Conservation (phyloP, 2,329 filamentous ascomycete species). For the Alternaria viburni region DNA sequence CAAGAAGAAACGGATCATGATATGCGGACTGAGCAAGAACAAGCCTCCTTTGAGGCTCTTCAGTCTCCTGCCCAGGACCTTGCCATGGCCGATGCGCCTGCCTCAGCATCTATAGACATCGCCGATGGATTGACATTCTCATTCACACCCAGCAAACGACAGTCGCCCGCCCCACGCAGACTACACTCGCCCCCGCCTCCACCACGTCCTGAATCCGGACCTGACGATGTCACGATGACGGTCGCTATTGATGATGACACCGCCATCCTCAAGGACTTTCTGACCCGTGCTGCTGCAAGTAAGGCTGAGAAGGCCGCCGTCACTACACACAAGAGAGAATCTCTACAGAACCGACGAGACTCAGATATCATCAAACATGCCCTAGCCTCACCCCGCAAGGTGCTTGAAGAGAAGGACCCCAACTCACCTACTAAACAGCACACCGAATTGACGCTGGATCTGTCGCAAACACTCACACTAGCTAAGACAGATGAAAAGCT, state of each 20-base stretch:
- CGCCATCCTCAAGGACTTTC: constrained; percentile 57
- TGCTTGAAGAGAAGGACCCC: constrained; percentile 55
- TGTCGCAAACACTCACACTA: constrained; percentile 38
- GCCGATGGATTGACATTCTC: constrained; percentile 40
- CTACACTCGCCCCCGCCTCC: constrained; percentile 39
- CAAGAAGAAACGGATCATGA: background rate
- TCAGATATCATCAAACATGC: constrained; percentile 56
- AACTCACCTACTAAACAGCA: constrained; percentile 54
- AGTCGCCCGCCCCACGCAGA: constrained; percentile 28
- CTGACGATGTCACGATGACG: constrained; percentile 41
- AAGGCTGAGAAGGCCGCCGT: constrained; percentile 49
- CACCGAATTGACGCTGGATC: constrained; percentile 39
- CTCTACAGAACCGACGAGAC: constrained; percentile 55
- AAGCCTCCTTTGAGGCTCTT: background rate
- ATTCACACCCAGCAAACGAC: constrained; percentile 17
- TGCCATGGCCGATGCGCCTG: background rate
- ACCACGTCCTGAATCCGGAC: constrained; percentile 23
- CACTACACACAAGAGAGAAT: constrained; percentile 48
- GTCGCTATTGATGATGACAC: constrained; percentile 55
- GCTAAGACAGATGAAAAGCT: constrained; percentile 22
- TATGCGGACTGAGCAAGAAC: background rate
- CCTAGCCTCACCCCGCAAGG: constrained; percentile 53
- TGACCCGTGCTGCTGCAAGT: constrained; percentile 56
- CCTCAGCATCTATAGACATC: constrained; percentile 25
- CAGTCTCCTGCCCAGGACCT: background rate